These are phyloP conservation scores for Alloteropsis semialata DNA, from an alignment of 176 grass and related monocot genomes.

Conservation along the genomic window DNA sequence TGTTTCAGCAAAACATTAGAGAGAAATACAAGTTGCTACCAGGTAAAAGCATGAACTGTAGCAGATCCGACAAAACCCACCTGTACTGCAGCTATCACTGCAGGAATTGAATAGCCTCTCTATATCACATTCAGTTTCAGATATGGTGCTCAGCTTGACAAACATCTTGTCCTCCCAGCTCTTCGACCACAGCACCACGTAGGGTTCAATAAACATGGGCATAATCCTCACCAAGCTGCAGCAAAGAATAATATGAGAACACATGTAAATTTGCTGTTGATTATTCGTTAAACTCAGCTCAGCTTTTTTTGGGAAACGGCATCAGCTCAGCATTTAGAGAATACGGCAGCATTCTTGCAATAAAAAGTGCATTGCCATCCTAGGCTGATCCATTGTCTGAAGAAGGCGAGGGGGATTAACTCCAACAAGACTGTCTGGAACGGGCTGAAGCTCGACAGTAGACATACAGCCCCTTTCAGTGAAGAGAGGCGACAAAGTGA, in stretches of 20 bases:
- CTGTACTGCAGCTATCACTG: background rate
- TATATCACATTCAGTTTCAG: slow-evolving; percentile 25
- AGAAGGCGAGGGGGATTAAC: slow-evolving; percentile 37
- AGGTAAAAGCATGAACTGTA: too few relatives aligned
- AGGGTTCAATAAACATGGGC: slow-evolving; percentile 68
- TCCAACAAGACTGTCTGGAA: slow-evolving; percentile 43
- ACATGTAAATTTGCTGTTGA: background rate
- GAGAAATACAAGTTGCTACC: too few relatives aligned
- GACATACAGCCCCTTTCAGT: too few relatives aligned
- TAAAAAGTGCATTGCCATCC: slow-evolving; percentile 27
- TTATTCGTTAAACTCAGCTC: too few relatives aligned
- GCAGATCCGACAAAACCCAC: background rate
- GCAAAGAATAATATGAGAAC: background rate
- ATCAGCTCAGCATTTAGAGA: background rate
- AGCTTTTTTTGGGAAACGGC: too few relatives aligned
- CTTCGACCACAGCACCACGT: slow-evolving; percentile 62
- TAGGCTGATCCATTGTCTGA: slow-evolving; percentile 35
- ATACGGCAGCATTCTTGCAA: background rate
- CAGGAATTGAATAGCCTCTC: slow-evolving; percentile 31
- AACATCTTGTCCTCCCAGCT: slow-evolving; percentile 38
- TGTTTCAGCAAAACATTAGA: too few relatives aligned
- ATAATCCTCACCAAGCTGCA: slow-evolving; percentile 47
- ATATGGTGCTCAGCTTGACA: background rate
- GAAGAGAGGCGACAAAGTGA: too few relatives aligned
- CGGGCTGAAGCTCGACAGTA: slow-evolving; percentile 53